A percentile compares a stretch with the other conserved stretches of the same genome.
Evolutionary conservation across 1,284 basidiomycete genomes (phyloP).

Genomic region (Ganoderma leucocontextum): DNA sequence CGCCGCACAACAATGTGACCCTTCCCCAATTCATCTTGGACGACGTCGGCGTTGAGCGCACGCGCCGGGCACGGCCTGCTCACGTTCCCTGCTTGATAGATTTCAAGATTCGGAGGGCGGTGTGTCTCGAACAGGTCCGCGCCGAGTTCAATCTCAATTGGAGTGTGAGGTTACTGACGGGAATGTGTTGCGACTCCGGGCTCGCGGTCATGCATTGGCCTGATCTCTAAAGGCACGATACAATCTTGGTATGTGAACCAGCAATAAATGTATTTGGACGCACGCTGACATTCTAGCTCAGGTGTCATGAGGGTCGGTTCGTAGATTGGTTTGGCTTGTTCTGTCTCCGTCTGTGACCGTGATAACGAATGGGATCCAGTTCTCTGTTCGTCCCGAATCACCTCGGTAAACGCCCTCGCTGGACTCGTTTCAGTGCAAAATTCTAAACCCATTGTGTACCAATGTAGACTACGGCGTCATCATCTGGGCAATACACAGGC

Average conservation of each 20-base stretch:
- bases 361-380: background rate
- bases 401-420: background rate
- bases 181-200: background rate
- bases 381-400: background rate
- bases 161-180: background rate
- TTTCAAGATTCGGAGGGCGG: background rate
- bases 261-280: background rate
- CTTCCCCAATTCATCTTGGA: constrained; percentile 11
- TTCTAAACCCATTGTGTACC: too few species aligned
- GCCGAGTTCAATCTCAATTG: background rate
- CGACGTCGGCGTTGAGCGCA: background rate
- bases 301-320: background rate
- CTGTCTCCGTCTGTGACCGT: background rate
- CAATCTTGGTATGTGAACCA: background rate
- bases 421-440: too few species aligned
- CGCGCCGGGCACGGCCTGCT: background rate
- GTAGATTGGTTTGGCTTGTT: background rate
- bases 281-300: background rate
- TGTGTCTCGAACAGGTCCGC: background rate
- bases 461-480: background rate
- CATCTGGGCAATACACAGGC: background rate
- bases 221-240: background rate
- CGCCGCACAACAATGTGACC: constrained; percentile 6
- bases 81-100: constrained; percentile 9
- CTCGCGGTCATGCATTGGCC: background rate